A percentile compares a stretch with the other conserved stretches of the same genome.
These are phyloP conservation scores for Arachnomyces sp. DNA, from an alignment of 2,329 filamentous ascomycete genomes.

Conservation along the genomic window DNA sequence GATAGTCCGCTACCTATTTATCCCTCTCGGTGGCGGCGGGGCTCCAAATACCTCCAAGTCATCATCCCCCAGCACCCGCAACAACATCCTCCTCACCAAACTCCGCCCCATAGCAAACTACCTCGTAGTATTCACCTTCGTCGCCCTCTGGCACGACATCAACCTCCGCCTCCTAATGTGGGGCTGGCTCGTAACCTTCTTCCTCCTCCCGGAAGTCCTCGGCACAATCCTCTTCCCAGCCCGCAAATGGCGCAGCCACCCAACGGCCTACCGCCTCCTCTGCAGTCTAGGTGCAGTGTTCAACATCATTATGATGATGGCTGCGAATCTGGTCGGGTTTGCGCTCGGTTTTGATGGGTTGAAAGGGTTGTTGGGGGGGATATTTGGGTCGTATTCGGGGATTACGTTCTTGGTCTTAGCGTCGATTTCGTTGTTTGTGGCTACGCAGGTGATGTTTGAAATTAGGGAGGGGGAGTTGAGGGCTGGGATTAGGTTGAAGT, in stretches of 20 bases:
- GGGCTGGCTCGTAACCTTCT: slow-evolving; percentile 93
- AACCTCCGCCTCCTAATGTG: slow-evolving; percentile 82
- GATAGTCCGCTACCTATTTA: slow-evolving; percentile 87
- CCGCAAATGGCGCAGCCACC: slow-evolving; percentile 59
- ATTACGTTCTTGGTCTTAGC: slow-evolving; percentile 63
- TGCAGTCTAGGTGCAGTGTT: slow-evolving; percentile 71
- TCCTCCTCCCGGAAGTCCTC: slow-evolving; percentile 81
- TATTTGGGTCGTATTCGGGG: slow-evolving; percentile 70
- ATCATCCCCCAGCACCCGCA: slow-evolving; percentile 44
- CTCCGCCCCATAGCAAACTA: slow-evolving; percentile 63
- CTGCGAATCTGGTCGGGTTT: slow-evolving; percentile 89
- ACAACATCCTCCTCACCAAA: slow-evolving; percentile 39
- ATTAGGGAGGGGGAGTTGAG: slow-evolving; percentile 76
- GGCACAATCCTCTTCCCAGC: slow-evolving; percentile 65
- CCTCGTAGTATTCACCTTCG: slow-evolving; percentile 84
- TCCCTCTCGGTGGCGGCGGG: slow-evolving; percentile 68
- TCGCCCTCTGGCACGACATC: slow-evolving; percentile 97
- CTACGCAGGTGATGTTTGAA: slow-evolving; percentile 94
- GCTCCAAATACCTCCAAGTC: slow-evolving; percentile 12
- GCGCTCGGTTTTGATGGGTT: slow-evolving; percentile 85
- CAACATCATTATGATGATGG: slow-evolving; percentile 92
- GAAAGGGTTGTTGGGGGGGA: slow-evolving; percentile 63
- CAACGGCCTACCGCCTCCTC: slow-evolving; percentile 67
- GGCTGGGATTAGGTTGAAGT: slow-evolving; percentile 74
- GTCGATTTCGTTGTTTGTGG: slow-evolving; percentile 69